Percentiles rank a stretch among this genome's conserved stretches.
Evolutionary conservation across 768 basidiomycete genomes (phyloP).

Genomic region (Tulasnella sp.): DNA sequence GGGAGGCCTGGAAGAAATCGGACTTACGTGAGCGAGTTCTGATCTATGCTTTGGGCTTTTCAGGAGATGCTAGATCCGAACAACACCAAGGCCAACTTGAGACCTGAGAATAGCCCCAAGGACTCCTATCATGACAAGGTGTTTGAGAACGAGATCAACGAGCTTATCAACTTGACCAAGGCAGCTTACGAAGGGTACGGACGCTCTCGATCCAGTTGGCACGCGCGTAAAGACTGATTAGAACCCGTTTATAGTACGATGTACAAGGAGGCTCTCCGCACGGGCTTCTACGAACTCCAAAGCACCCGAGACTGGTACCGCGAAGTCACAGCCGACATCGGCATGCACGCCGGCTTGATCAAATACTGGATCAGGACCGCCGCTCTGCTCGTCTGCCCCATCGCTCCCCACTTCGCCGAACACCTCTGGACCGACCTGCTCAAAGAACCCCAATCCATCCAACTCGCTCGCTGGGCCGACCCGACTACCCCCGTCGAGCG

Average conservation of each 20-base stretch:
- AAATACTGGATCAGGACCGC: slow-evolving; percentile 77
- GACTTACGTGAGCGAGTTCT: not conserved
- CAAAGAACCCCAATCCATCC: slow-evolving; percentile 68
- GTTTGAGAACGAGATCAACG: slow-evolving; percentile 88
- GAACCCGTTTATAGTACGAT: slow-evolving; percentile 56
- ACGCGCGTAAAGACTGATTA: not conserved
- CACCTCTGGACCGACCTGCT: slow-evolving; percentile 80
- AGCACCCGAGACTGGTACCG: slow-evolving; percentile 93
- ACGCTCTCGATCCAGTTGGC: not conserved
- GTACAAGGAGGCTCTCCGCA: slow-evolving; percentile 95
- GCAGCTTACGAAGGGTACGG: slow-evolving; percentile 76
- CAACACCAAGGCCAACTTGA: slow-evolving; percentile 50
- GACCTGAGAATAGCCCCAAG: slow-evolving; percentile 55
- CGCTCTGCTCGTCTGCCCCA: slow-evolving; percentile 75
- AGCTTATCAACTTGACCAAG: slow-evolving; percentile 77
- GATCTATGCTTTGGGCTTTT: not conserved
- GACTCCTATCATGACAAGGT: slow-evolving; percentile 79
- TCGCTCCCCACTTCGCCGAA: slow-evolving; percentile 92
- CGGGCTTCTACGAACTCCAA: slow-evolving; percentile 93
- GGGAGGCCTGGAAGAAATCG: slow-evolving; percentile 14
- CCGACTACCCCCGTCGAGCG: slow-evolving; percentile 57
- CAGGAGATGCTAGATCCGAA: slow-evolving; percentile 75
- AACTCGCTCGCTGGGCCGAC: slow-evolving; percentile 79
- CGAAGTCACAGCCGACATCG: slow-evolving; percentile 70
- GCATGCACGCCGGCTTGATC: slow-evolving; percentile 89